Evolutionary conservation across 805 yeast species (phyloP), one percentile per base, ranked within the genome.

Genomic region (Myxozyma sirexii): DNA sequence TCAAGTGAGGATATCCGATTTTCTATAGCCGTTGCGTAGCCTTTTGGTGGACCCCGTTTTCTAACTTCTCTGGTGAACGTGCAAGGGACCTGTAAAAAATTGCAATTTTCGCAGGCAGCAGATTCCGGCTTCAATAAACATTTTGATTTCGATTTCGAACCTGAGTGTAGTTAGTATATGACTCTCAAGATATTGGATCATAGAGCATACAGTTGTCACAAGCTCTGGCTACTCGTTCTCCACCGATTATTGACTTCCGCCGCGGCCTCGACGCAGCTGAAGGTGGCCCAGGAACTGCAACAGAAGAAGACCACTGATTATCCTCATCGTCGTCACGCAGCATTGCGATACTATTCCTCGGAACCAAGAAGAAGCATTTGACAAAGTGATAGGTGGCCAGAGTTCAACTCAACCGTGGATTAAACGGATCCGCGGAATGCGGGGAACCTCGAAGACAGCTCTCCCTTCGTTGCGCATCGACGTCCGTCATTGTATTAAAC

Each of bases 31-130:
- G 19, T 19, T 31, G 38, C 53, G 23, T 48, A 48, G 7, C 53
- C 53, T 27, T 48, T 48, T 21, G 43, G 53, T 7, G 53, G 53
- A 3, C 53, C 53, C n/a, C 53, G 53, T 26, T 48, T 48, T 5
- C 53, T 2, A 1, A 48, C 43, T 23, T 35, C 43, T 15, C 53
- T 43, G 17, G 53, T 27, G 21, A 48, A 48, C 8, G 53, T 48
- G 43, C 53, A 48, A 10, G 53, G 53, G 4, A 37, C 21, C 10
- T 48, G 29, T 13, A 35, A 29, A 19, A 48, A 48, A 26, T 48
- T 48, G 35, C 53, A 48, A 41, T 48, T 48, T 33, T 48, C 53
- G 33, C 53, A 48, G 43, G 33, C n/a, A 1, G 23, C 6, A 12
- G 53, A 35, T 15, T 31, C 53, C 3, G 53, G 33, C 24, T 37